phyloP scores from a whole-genome alignment of 805 yeast species.

The Starmerella lactis-condensi region DNA sequence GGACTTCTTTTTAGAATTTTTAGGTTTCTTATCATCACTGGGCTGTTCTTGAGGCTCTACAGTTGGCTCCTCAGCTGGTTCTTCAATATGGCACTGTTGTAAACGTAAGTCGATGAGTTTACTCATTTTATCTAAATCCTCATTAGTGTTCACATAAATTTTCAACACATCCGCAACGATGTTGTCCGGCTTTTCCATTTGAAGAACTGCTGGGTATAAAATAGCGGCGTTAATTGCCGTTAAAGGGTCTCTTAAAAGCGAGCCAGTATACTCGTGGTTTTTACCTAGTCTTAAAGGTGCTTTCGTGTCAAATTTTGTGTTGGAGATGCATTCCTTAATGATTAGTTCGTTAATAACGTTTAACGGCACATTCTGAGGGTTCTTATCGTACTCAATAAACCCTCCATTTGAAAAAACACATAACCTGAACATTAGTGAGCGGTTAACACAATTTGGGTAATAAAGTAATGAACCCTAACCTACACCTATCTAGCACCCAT shows the following conservation, averaged over 20 bases:
- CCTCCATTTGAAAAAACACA: slow-evolving; percentile 36
- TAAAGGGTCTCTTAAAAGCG: slow-evolving; percentile 28
- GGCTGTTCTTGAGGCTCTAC: slow-evolving; percentile 7
- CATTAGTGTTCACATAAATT: slow-evolving; percentile 19
- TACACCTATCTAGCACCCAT: neutral
- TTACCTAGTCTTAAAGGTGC: slow-evolving; percentile 10
- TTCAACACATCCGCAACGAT: slow-evolving; percentile 20
- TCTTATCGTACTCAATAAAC: slow-evolving; percentile 32
- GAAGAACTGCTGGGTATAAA: slow-evolving; percentile 23
- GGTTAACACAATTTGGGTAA: too few relatives aligned
- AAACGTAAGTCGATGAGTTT: slow-evolving; percentile 20
- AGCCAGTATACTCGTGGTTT: slow-evolving; percentile 26
- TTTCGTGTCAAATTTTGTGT: slow-evolving; percentile 16
- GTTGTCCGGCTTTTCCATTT: slow-evolving; percentile 21
- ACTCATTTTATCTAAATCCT: slow-evolving; percentile 8
- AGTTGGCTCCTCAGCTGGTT: neutral
- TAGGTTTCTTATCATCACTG: slow-evolving; percentile 12
- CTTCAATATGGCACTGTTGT: slow-evolving; percentile 2
- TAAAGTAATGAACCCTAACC: too few relatives aligned
- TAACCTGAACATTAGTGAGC: slow-evolving; percentile 14
- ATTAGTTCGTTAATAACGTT: slow-evolving; percentile 31
- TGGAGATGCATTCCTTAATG: slow-evolving; percentile 30
- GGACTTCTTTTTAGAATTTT: slow-evolving; percentile 2
- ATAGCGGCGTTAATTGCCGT: slow-evolving; percentile 27
- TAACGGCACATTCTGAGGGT: slow-evolving; percentile 23